Conservation (phyloP, 768 basidiomycete genomes). For the Phylloporus sp. region DNA sequence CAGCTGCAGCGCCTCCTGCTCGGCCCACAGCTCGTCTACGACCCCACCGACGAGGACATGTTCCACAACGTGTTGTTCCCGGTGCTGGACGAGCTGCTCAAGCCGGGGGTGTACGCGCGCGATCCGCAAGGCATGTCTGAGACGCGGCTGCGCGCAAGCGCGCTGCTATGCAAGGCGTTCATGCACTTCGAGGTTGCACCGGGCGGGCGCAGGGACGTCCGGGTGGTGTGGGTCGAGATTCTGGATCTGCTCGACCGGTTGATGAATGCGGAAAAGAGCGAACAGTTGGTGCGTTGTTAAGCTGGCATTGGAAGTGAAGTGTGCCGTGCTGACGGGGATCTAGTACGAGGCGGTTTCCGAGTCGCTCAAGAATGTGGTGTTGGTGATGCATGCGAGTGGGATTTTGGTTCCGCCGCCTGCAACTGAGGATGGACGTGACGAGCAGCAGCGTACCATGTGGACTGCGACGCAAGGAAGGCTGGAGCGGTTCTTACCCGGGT, state of each 20-base stretch:
- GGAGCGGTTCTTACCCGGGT: conserved; percentile 89
- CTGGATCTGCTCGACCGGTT: conserved; percentile 85
- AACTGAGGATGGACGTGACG: conserved; percentile 46
- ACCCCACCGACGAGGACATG: conserved; percentile 66
- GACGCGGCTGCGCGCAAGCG: conserved; percentile 81
- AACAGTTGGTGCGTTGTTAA: conserved; percentile 64
- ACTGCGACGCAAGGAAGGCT: conserved; percentile 79
- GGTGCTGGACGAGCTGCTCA: conserved; percentile 85
- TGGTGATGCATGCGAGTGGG: conserved; percentile 91
- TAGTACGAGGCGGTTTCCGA: conserved; percentile 95
- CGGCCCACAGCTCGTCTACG: conserved; percentile 64
- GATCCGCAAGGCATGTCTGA: conserved; percentile 90
- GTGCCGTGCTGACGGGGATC: conserved; percentile 7
- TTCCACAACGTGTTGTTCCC: conserved; percentile 92
- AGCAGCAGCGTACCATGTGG: conserved; percentile 74
- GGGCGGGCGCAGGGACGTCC: conserved; percentile 55
- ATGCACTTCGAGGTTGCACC: conserved; percentile 88
- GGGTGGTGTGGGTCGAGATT: conserved; percentile 83
- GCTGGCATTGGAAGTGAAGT: background rate
- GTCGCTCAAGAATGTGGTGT: conserved; percentile 91
- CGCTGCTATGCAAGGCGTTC: conserved; percentile 92
- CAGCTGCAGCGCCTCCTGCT: conserved; percentile 83
- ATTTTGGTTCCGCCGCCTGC: conserved; percentile 64
- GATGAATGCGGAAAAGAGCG: conserved; percentile 81
- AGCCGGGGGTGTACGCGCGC: conserved; percentile 70